Evolutionary conservation across 2,329 filamentous ascomycete genomes (phyloP), one percentile per base, ranked within the genome.

Genomic region (Aureobasidium subglaciale): DNA sequence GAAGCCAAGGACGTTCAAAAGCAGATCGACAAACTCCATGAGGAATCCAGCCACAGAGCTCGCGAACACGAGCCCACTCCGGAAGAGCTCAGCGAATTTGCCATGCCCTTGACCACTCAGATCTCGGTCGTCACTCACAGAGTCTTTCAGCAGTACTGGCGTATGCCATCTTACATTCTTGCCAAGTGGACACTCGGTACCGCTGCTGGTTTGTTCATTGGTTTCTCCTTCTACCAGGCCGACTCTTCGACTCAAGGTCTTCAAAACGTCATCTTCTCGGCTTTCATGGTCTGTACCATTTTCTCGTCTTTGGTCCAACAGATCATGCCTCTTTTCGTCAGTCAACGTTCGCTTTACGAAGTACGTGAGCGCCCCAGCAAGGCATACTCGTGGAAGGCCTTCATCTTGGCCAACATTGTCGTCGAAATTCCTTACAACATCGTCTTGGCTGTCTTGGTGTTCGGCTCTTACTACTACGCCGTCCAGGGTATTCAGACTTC

Each of bases 401-500:
- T 90, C 70, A 78, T 90, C 67, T 71, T 86, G 3, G 80, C 84
- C 64, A 88, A 88, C 65, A 80, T 90, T 54, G 53, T 87, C 2
- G 85, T 87, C 46, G 87, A 91, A 66, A 75, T 89, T 1, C 86
- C 86, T 0, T 90, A 78, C 70, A 77, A 82, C 52, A 75, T 83
- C 32, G 55, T 88, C 9, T 80, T 82, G 1, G 83, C 78, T 11
- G 70, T 88, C 20, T 65, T 89, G 10, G 78, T 83, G 60, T 90
- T 78, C 75, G 78, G 89, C 64, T 84, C 78, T 67, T 92, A 87
- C 82, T 96, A 95, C 76, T 96, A 91, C 67, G 70, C 72, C 0
- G 68, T 74, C 11, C 71, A 71, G 9, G 64, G 67, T 15, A 60
- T 66, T 16, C 71, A 75, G 45, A 58, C 37, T 34, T 73, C 77